phyloP scores from a whole-genome alignment of 148 eudicot genomes.

The Rhododendron griersonianum region DNA sequence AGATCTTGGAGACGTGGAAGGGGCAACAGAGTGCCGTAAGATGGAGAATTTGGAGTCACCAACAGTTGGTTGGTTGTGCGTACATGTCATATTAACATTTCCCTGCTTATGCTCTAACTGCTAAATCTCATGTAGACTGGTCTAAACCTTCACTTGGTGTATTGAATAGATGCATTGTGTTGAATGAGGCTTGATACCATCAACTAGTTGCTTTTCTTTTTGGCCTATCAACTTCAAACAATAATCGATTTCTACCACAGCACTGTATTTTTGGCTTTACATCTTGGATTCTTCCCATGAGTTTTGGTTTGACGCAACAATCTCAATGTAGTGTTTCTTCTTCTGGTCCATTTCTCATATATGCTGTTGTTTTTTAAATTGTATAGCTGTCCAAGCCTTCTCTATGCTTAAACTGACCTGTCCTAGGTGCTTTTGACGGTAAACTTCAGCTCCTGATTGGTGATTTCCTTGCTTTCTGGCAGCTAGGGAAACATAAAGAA shows the following conservation, averaged over 20 bases:
- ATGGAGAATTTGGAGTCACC: constrained; percentile 1
- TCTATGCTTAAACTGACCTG: background rate
- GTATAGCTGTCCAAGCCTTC: background rate
- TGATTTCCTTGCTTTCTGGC: constrained; percentile 28
- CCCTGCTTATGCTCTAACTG: background rate
- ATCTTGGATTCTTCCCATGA: background rate
- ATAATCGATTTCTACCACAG: background rate
- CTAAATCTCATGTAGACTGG: background rate
- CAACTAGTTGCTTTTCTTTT: background rate
- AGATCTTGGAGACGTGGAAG: background rate
- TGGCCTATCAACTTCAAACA: background rate
- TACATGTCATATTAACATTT: background rate
- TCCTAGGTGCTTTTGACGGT: background rate
- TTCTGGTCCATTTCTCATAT: background rate
- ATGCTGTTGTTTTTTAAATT: background rate
- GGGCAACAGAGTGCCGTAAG: background rate
- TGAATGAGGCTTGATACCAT: constrained; percentile 6
- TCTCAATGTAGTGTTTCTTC: background rate
- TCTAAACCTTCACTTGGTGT: constrained; percentile 2
- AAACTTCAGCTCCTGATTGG: constrained; percentile 6
- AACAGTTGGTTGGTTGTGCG: background rate
- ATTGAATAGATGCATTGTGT: background rate
- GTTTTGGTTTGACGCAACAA: background rate
- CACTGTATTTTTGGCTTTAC: background rate
- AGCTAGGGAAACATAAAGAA: constrained; percentile 84